A percentile compares a stretch with the other conserved stretches of the same genome.
Evolutionary conservation across 2,329 filamentous ascomycete species (phyloP).

Genomic region (Epichloe coenophiala): DNA sequence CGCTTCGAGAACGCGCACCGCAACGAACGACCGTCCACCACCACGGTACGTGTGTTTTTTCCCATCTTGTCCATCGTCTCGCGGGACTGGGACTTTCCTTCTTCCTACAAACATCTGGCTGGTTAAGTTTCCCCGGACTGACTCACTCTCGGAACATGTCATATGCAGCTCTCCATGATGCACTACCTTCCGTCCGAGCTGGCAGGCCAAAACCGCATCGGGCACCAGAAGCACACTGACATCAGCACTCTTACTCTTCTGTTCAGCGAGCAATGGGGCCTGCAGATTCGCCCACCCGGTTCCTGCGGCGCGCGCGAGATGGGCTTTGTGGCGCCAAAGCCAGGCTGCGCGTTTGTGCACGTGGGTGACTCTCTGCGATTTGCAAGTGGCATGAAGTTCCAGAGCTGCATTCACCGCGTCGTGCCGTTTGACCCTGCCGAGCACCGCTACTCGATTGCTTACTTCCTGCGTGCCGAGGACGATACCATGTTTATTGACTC

Average conservation of each 20-base stretch:
- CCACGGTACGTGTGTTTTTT: slow-evolving; percentile 15
- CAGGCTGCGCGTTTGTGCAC: slow-evolving; percentile 40
- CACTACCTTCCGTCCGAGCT: slow-evolving; percentile 36
- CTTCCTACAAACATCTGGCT: no score
- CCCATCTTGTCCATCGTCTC: no score
- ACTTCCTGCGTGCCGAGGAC: slow-evolving; percentile 44
- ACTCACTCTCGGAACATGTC: background rate
- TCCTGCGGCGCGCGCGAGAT: slow-evolving; percentile 28
- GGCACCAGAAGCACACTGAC: slow-evolving; percentile 45
- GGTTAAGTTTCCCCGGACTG: background rate
- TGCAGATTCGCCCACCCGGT: slow-evolving; percentile 39
- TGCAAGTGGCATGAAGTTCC: slow-evolving; percentile 36
- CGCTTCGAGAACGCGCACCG: slow-evolving; percentile 38
- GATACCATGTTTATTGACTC: slow-evolving; percentile 41
- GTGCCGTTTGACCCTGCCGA: slow-evolving; percentile 36
- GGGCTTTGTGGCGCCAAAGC: slow-evolving; percentile 38
- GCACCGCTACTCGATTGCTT: slow-evolving; percentile 46
- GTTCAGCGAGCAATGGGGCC: slow-evolving; percentile 42
- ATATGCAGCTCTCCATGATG: slow-evolving; percentile 32
- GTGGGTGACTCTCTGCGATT: slow-evolving; percentile 47
- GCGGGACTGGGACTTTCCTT: no score
- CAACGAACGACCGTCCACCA: slow-evolving; percentile 34
- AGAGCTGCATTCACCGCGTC: slow-evolving; percentile 44
- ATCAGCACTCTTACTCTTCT: slow-evolving; percentile 41
- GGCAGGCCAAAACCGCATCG: slow-evolving; percentile 27